Percentiles rank a stretch among this genome's conserved stretches.
Evolutionary conservation across 495 filamentous ascomycete species (phyloP).

Genomic region (Penicillium samsonianum): DNA sequence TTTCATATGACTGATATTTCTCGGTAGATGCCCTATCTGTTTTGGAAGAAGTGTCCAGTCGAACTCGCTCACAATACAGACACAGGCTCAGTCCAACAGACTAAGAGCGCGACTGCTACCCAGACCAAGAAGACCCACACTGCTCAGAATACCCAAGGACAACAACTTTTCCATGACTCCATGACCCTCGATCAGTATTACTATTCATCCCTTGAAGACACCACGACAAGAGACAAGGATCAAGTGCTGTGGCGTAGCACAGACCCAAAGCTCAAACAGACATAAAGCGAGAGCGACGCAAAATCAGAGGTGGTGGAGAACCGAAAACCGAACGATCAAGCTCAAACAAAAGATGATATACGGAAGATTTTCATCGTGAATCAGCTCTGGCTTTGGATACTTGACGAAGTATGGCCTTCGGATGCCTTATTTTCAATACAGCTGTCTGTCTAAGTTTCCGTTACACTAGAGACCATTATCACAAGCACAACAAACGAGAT

Average conservation of each 20-base stretch:
- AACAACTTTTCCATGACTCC: slow-evolving; percentile 6
- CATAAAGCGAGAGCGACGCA: not conserved
- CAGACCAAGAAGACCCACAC: not conserved
- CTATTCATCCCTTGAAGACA: slow-evolving; percentile 31
- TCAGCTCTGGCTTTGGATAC: slow-evolving; percentile 26
- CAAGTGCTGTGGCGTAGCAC: slow-evolving; percentile 23
- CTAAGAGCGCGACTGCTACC: not conserved
- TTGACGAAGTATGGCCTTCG: slow-evolving; percentile 12
- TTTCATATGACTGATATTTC: not conserved
- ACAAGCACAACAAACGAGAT: slow-evolving; percentile 14
- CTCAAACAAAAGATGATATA: too few relatives aligned
- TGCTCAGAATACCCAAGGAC: not conserved
- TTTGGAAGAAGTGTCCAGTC: slow-evolving; percentile 6
- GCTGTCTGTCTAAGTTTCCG: not conserved
- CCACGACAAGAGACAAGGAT: slow-evolving; percentile 25
- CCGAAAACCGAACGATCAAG: too few relatives aligned
- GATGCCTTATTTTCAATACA: not conserved
- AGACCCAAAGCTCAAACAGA: not conserved
- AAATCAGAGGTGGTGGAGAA: not conserved
- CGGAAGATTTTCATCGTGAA: slow-evolving; percentile 15
- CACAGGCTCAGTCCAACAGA: not conserved
- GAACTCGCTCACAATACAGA: not conserved
- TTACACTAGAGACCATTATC: slow-evolving; percentile 14
- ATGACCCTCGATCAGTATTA: slow-evolving; percentile 38
- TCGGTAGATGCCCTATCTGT: slow-evolving; percentile 21